These are phyloP conservation scores for Suillus cothurnatus DNA, from an alignment of 768 basidiomycete species.

Conservation along the genomic window DNA sequence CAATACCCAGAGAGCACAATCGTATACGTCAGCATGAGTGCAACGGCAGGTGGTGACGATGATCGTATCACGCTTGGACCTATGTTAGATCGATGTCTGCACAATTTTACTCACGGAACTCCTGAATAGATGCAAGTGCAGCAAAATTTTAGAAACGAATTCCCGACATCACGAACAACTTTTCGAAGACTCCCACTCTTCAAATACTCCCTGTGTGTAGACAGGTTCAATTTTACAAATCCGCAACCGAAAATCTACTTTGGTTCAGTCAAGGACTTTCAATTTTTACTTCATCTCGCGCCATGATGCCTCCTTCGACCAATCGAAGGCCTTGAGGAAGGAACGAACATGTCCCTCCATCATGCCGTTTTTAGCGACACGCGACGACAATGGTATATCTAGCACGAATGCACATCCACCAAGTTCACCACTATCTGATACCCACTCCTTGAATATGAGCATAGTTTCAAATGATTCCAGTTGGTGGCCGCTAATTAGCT, in stretches of 20 bases:
- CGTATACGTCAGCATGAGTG: not conserved
- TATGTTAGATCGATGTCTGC: not conserved
- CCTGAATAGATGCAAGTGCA: not conserved
- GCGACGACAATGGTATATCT: not conserved
- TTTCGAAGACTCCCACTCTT: not conserved
- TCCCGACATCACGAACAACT: not conserved
- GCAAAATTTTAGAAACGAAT: no score
- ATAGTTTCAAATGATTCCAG: not conserved
- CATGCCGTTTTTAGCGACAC: not conserved
- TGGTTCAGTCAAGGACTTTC: not conserved
- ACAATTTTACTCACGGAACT: not conserved
- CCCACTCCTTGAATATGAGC: not conserved
- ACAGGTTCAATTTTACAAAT: not conserved
- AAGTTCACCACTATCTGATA: not conserved
- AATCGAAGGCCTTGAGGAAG: not conserved
- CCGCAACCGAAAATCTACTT: not conserved
- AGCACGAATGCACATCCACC: not conserved
- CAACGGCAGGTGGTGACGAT: not conserved
- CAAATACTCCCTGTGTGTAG: not conserved
- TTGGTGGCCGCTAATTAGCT: not conserved
- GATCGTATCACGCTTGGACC: not conserved
- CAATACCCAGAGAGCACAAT: not conserved
- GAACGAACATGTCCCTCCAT: not conserved
- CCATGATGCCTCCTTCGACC: not conserved
- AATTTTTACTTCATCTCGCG: not conserved